phyloP scores from a whole-genome alignment of 2,329 filamentous ascomycete species.

The Chaetomium globosum region DNA sequence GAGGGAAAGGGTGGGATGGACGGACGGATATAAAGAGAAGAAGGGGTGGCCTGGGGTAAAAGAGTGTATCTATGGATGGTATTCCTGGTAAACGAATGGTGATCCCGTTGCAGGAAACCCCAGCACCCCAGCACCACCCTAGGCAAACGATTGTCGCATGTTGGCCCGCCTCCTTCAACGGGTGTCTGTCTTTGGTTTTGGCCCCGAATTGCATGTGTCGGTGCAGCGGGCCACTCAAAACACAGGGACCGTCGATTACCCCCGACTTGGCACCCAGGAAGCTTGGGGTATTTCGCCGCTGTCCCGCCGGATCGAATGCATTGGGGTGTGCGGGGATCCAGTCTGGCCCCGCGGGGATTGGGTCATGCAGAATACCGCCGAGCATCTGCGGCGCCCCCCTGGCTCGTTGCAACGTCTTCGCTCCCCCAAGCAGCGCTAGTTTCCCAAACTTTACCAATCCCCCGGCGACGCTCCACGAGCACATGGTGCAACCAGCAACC shows the following conservation, averaged over 20 bases:
- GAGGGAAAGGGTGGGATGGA: slow-evolving; percentile 13
- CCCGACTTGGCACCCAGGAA: slow-evolving; percentile 35
- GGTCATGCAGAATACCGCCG: slow-evolving; percentile 37
- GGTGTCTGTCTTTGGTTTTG: slow-evolving; percentile 1
- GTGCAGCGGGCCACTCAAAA: slow-evolving; percentile 28
- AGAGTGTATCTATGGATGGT: neutral
- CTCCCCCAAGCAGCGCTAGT: neutral
- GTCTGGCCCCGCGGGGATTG: slow-evolving; percentile 22
- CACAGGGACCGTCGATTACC: slow-evolving; percentile 29
- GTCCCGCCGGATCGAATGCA: slow-evolving; percentile 37
- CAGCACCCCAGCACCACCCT: neutral
- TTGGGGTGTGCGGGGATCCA: slow-evolving; percentile 28
- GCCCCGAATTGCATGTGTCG: neutral
- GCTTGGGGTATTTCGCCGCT: slow-evolving; percentile 39
- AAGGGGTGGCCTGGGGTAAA: neutral
- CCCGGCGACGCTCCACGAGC: slow-evolving; percentile 14
- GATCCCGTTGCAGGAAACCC: slow-evolving; percentile 3
- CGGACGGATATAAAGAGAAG: slow-evolving; percentile 10
- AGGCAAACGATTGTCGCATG: slow-evolving; percentile 5
- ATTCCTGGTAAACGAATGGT: neutral
- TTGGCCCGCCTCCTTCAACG: neutral
- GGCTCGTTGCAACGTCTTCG: slow-evolving; percentile 25
- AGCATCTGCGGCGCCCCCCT: slow-evolving; percentile 31
- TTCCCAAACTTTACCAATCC: slow-evolving; percentile 13
- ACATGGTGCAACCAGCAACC: neutral